phyloP scores from a whole-genome alignment of 1,284 basidiomycete species.

The Pseudomicrostroma phylloplanum region DNA sequence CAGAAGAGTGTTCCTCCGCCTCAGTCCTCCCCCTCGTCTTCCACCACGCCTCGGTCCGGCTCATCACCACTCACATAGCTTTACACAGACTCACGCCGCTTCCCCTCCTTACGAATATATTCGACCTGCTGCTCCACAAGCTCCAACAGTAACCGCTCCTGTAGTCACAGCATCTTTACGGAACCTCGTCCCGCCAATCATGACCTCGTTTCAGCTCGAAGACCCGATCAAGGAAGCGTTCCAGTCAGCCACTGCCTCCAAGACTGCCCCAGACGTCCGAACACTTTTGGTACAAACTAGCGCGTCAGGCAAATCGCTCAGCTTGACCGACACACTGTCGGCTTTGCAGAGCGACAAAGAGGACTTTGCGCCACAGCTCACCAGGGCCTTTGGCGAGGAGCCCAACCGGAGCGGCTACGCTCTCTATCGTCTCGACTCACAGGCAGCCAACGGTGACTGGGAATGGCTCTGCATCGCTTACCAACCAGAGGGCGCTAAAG shows the following conservation, averaged over 20 bases:
- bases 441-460: slow-evolving; percentile 35
- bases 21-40: too few species aligned
- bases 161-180: background rate
- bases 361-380: background rate
- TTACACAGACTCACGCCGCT: too few species aligned
- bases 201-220: background rate
- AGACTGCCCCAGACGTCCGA: background rate
- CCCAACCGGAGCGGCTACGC: slow-evolving; percentile 36
- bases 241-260: background rate
- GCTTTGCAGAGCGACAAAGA: background rate
- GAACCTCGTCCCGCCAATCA: background rate
- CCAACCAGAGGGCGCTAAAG: slow-evolving; percentile 38
- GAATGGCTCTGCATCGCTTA: slow-evolving; percentile 42
- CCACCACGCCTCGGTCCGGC: too few species aligned
- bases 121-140: too few species aligned
- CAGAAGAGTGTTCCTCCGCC: too few species aligned
- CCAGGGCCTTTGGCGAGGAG: slow-evolving; percentile 26
- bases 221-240: background rate
- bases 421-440: slow-evolving; percentile 35
- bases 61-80: too few species aligned
- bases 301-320: background rate
- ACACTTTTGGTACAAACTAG: background rate
- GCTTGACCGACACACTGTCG: background rate
- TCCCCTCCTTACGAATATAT: too few species aligned
- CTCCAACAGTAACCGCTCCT: too few species aligned